Evolutionary conservation across 2,329 filamentous ascomycete genomes (phyloP).

Genomic region (Alternaria sp.): DNA sequence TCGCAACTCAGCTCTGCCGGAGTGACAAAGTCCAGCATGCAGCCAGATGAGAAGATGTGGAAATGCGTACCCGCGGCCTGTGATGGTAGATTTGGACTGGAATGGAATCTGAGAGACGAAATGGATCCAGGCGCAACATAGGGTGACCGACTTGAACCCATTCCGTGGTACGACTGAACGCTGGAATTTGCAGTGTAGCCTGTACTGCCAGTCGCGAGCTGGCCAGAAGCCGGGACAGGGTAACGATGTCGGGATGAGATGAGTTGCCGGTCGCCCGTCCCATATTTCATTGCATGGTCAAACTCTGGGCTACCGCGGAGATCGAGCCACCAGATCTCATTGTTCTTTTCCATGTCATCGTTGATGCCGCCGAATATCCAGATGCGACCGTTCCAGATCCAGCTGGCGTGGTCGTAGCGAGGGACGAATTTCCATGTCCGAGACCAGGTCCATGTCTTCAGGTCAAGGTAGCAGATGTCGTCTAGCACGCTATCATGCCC

Average conservation of each 20-base stretch:
- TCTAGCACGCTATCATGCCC: slow-evolving; percentile 93
- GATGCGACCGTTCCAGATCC: slow-evolving; percentile 89
- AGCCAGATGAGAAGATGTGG: slow-evolving; percentile 92
- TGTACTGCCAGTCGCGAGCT: slow-evolving; percentile 51
- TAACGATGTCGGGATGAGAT: slow-evolving; percentile 45
- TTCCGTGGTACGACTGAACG: slow-evolving; percentile 64
- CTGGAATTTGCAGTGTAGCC: slow-evolving; percentile 78
- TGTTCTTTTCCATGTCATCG: slow-evolving; percentile 95
- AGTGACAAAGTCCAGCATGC: slow-evolving; percentile 91
- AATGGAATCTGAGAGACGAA: slow-evolving; percentile 88
- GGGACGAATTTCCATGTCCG: slow-evolving; percentile 94
- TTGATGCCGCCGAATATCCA: slow-evolving; percentile 97
- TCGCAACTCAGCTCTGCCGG: slow-evolving; percentile 90
- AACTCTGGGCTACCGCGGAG: slow-evolving; percentile 90
- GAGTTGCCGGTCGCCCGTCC: slow-evolving; percentile 57
- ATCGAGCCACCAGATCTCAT: slow-evolving; percentile 97
- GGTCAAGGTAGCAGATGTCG: slow-evolving; percentile 94
- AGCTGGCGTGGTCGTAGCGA: slow-evolving; percentile 93
- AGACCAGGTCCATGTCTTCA: slow-evolving; percentile 98
- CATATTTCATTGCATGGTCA: slow-evolving; percentile 71
- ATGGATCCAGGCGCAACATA: slow-evolving; percentile 80
- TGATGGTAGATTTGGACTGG: slow-evolving; percentile 83
- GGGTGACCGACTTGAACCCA: slow-evolving; percentile 56
- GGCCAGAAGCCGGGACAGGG: slow-evolving; percentile 40
- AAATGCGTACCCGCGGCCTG: slow-evolving; percentile 94